phyloP scores from a whole-genome alignment of 2,329 filamentous ascomycete genomes.

The Pseudogymnoascus sp. region DNA sequence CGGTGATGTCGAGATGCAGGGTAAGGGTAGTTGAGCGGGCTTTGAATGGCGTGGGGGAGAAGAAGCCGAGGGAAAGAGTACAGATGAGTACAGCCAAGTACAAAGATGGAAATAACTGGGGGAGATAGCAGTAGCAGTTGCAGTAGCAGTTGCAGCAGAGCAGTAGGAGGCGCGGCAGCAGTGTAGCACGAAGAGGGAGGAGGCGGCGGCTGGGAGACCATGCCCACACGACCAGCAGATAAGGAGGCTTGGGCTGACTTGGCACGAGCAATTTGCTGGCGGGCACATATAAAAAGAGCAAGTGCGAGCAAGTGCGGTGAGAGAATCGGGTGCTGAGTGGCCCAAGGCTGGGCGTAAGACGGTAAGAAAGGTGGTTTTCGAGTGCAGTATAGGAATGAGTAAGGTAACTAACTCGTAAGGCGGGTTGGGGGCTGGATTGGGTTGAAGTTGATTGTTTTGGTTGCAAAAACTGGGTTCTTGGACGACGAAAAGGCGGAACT shows the following conservation, averaged over 20 bases:
- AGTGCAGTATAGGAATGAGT: not conserved
- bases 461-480: not conserved
- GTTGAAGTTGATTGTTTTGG: not conserved
- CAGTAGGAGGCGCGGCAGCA: not conserved
- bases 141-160: not conserved
- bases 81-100: not conserved
- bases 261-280: not conserved
- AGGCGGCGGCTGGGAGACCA: not conserved
- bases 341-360: not conserved
- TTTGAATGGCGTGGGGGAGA: not conserved
- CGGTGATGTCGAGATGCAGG: not conserved
- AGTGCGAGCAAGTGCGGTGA: not conserved
- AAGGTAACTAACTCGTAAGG: not conserved
- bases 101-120: not conserved
- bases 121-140: not conserved
- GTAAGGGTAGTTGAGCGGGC: not conserved
- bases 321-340: not conserved
- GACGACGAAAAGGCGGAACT: not conserved
- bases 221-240: not conserved
- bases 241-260: slow-evolving; percentile 1
- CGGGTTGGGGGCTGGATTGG: not conserved
- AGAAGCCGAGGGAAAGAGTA: not conserved
- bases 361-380: not conserved
- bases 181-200: not conserved
- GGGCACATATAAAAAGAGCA: not conserved